Conservation (phyloP, 208 protist species). For the Angomonas deanei region DNA sequence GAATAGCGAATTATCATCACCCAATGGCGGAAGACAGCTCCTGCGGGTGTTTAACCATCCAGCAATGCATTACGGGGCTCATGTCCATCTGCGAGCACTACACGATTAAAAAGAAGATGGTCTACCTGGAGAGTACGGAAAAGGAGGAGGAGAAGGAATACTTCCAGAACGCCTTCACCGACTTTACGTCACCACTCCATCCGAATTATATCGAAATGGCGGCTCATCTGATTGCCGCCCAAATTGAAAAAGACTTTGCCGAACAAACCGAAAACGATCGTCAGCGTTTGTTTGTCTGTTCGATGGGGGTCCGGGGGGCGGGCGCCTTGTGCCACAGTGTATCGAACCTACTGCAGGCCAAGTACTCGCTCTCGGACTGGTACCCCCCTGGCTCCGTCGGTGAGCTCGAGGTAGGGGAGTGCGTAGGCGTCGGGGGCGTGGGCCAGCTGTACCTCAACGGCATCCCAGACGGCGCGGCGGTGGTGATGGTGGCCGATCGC, state of each 20-base stretch:
- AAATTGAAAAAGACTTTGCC: background rate
- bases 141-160: background rate
- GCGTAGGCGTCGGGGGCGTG: conserved; percentile 12
- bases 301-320: conserved; percentile 14
- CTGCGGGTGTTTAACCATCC: background rate
- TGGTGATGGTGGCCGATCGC: conserved; percentile 20
- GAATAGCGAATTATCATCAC: background rate
- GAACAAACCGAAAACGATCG: background rate
- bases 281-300: conserved; percentile 20
- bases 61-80: background rate
- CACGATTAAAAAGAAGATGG: background rate
- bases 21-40: background rate
- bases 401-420: conserved; percentile 20
- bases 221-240: background rate
- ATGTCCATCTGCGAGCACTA: background rate
- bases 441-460: conserved; percentile 28
- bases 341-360: conserved; percentile 10
- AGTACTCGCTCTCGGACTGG: conserved; percentile 33
- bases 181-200: background rate
- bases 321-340: conserved; percentile 23
- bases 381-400: conserved; percentile 27
- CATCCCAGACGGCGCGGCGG: conserved; percentile 10
- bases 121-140: background rate
- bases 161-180: background rate
- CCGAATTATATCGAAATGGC: background rate